Percentiles rank a stretch among this genome's conserved stretches.
phyloP scores from a whole-genome alignment of 495 filamentous ascomycete genomes.

The Saxophila tyrrhenica region DNA sequence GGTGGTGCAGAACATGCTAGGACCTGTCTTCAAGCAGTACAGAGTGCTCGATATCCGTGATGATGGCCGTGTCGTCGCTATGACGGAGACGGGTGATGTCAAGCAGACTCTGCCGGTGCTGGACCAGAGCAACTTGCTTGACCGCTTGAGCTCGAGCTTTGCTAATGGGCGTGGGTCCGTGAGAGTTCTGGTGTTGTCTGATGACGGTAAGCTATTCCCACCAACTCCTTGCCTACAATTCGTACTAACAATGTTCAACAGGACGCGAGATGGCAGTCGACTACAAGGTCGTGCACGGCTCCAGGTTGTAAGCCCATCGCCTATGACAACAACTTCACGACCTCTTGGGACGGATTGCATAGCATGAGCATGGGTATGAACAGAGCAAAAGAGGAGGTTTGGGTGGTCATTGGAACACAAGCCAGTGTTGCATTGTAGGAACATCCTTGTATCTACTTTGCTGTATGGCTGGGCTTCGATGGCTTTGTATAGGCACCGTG shows the following conservation, averaged over 20 bases:
- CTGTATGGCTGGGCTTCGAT: background rate
- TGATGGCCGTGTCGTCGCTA: slow-evolving; percentile 64
- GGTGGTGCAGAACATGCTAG: slow-evolving; percentile 98
- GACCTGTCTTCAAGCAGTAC: slow-evolving; percentile 99
- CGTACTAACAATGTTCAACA: background rate
- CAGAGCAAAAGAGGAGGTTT: background rate
- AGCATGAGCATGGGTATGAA: background rate
- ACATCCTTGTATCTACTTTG: background rate
- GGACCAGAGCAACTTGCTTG: slow-evolving; percentile 80
- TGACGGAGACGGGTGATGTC: slow-evolving; percentile 87
- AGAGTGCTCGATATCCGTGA: slow-evolving; percentile 96
- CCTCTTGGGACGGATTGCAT: background rate
- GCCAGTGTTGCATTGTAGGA: background rate
- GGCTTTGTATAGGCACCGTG: background rate
- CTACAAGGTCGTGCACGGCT: slow-evolving; percentile 93
- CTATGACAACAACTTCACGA: background rate
- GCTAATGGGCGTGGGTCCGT: slow-evolving; percentile 85
- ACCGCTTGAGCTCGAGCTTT: slow-evolving; percentile 73
- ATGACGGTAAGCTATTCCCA: slow-evolving; percentile 37
- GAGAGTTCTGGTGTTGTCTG: slow-evolving; percentile 89
- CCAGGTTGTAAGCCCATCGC: slow-evolving; percentile 41
- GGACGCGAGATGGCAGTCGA: slow-evolving; percentile 93
- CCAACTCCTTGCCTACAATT: background rate
- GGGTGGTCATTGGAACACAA: background rate
- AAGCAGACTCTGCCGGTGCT: slow-evolving; percentile 92